Base-by-base conservation (phyloP, 805 yeast genomes). In the Wickerhamiella shivajii region DNA sequence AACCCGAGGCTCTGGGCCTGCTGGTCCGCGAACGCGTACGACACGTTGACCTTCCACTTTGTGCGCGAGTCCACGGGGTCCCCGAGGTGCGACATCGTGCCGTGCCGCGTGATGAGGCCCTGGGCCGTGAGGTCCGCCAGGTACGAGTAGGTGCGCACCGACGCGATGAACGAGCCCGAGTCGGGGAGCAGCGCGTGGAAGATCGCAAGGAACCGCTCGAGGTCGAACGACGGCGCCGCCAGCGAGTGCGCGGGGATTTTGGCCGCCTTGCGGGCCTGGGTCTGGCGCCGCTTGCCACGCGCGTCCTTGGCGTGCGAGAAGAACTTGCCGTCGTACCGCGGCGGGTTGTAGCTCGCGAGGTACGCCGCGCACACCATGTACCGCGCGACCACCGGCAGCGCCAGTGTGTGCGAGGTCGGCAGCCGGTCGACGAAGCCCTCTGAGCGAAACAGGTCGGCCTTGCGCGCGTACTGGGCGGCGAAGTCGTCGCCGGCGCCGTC, bases 171-270 rank as follows among this genome's bases (percentile, higher is more conserved):
- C 6, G 61, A 41, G 32, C 57, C 63, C 9, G 61, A 52, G 17
- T 44, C 63, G 15, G 61, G 66, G 46, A 69, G 71, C 10, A 84
- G 70, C 0, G 92, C 74, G 27, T 77, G 76, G 23, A 78, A 61
- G 16, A 85, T 79, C 0, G 95, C 93, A 38, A 79, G 55, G 50
- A 81, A 49, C 37, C 96, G 63, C 50, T 85, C 95, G 29, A 83
- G 51, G 22, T 75, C 79, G 52, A 84, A 84, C 20, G 71, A 56
- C 18, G 75, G 71, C 0, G 93, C 78, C n/a, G 75, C 71, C 26
- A 78, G 56, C 38, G 75, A 62, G 23, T 80, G 61, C 3, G 74
- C 64, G 33, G 74, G 78, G 14, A 71, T 59, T 31, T 65, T 67
- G 6, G 60, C 52, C 37, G 63, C 64, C 34, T 60, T 63, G 30